Conservation (phyloP, 2,329 filamentous ascomycete species). For the Fusarium graminum region DNA sequence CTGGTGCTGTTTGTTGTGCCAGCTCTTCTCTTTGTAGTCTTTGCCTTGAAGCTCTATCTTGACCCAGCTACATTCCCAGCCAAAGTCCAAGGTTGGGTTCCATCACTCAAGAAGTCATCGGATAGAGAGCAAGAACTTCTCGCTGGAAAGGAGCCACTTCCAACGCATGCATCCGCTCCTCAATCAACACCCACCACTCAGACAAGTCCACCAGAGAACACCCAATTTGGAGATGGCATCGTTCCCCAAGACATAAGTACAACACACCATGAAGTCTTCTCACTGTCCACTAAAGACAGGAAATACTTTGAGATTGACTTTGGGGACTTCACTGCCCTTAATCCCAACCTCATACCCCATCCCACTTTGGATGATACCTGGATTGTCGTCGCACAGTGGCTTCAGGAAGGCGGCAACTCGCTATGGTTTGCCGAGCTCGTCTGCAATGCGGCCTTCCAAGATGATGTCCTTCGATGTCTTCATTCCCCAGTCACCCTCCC, state of each 20-base stretch:
- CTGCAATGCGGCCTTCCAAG: constrained; percentile 63
- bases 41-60: constrained; percentile 44
- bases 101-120: constrained; percentile 14
- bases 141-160: neutral
- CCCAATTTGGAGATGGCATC: constrained; percentile 4
- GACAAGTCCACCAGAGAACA: neutral
- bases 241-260: constrained; percentile 5
- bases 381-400: constrained; percentile 65
- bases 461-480: constrained; percentile 59
- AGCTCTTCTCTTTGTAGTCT: constrained; percentile 49
- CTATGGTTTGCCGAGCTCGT: constrained; percentile 60
- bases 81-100: constrained; percentile 19
- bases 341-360: constrained; percentile 71
- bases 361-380: constrained; percentile 61
- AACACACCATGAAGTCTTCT: constrained; percentile 59
- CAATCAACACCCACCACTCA: constrained; percentile 5
- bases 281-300: constrained; percentile 59
- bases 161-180: neutral
- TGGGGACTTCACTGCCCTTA: constrained; percentile 57
- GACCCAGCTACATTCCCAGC: constrained; percentile 14
- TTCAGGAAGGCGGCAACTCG: constrained; percentile 44
- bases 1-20: constrained; percentile 51
- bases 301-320: constrained; percentile 66
- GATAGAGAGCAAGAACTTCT: constrained; percentile 6
- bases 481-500: constrained; percentile 58